Conservation (phyloP, 441 rosid species). For the Euphorbia celastroides region DNA sequence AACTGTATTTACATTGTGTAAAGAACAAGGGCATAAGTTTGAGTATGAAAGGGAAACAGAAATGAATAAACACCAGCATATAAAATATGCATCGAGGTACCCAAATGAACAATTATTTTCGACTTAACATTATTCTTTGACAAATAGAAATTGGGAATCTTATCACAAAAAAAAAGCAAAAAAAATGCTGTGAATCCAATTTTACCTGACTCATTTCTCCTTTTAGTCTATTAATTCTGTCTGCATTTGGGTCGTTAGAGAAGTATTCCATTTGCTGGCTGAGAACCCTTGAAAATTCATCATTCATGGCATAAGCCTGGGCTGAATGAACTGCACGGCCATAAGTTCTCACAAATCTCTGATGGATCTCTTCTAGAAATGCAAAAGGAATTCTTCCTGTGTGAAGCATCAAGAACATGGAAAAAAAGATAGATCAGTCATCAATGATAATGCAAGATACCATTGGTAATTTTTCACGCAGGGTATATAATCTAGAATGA, state of each 20-base stretch:
- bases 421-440: neutral
- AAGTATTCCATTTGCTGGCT: slow-evolving; percentile 85
- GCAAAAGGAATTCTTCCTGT: slow-evolving; percentile 87
- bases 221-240: slow-evolving; percentile 72
- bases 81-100: neutral
- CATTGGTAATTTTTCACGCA: neutral
- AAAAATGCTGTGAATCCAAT: slow-evolving; percentile 12
- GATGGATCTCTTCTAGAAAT: slow-evolving; percentile 89
- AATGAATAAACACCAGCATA: neutral
- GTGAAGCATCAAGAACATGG: slow-evolving; percentile 10
- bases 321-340: slow-evolving; percentile 79
- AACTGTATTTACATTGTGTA: neutral
- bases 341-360: slow-evolving; percentile 77
- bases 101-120: neutral
- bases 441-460: neutral
- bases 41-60: neutral
- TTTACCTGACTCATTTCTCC: slow-evolving; percentile 93
- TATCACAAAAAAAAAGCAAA: neutral
- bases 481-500: neutral
- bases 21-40: neutral
- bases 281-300: slow-evolving; percentile 84
- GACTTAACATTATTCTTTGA: neutral
- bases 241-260: slow-evolving; percentile 81
- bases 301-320: slow-evolving; percentile 87
- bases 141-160: neutral